Percentiles rank a stretch among this genome's conserved stretches.
Conservation (phyloP, 2,329 filamentous ascomycete genomes). For the Colletotrichum kahawae region DNA sequence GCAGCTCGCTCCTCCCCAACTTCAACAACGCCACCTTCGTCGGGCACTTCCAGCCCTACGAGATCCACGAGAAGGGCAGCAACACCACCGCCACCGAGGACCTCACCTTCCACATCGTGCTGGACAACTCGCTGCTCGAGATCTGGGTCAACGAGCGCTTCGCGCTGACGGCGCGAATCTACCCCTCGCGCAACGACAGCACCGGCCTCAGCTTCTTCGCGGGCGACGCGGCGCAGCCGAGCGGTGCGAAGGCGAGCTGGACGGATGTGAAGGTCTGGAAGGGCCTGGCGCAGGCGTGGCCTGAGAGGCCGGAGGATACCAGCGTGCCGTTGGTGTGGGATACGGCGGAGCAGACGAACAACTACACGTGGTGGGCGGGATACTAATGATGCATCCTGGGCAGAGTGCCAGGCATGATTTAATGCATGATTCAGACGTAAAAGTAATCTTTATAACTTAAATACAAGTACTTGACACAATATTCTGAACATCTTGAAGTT, state of each 20-base stretch:
- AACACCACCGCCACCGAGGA: slow-evolving; percentile 1
- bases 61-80: neutral
- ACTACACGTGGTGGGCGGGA: slow-evolving; percentile 21
- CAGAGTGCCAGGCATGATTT: neutral
- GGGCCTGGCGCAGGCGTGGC: slow-evolving; percentile 19
- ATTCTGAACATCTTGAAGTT: neutral
- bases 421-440: neutral
- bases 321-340: slow-evolving; percentile 17
- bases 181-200: slow-evolving; percentile 23
- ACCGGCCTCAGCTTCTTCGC: slow-evolving; percentile 21
- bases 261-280: slow-evolving; percentile 15
- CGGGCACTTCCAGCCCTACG: slow-evolving; percentile 21
- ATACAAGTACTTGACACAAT: neutral
- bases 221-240: neutral
- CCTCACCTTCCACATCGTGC: slow-evolving; percentile 14
- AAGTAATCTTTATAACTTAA: neutral
- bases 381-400: neutral
- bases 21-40: slow-evolving; percentile 19
- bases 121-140: slow-evolving; percentile 22
- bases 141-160: slow-evolving; percentile 25
- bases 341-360: slow-evolving; percentile 17
- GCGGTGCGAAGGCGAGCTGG: slow-evolving; percentile 8
- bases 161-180: slow-evolving; percentile 20
- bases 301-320: slow-evolving; percentile 17
- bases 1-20: slow-evolving; percentile 22